Evolutionary conservation across 257 asterid genomes (phyloP).

Genomic region (Scutellaria minor): DNA sequence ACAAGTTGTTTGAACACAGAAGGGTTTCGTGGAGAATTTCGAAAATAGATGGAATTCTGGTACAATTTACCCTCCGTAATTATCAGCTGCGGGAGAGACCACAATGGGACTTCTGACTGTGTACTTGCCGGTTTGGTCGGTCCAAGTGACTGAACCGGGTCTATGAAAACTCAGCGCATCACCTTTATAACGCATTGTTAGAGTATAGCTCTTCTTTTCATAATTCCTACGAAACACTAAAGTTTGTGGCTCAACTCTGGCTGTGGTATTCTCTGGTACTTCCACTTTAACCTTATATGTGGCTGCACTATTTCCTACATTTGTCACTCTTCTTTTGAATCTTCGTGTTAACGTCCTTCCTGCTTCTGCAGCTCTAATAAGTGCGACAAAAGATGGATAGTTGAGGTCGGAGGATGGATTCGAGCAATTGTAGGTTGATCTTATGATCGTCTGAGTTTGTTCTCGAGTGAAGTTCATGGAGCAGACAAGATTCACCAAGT

Average conservation of each 20-base stretch:
- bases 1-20: too few relatives aligned
- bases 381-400: constrained; percentile 46
- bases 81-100: constrained; percentile 31
- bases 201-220: constrained; percentile 41
- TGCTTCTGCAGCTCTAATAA: constrained; percentile 12
- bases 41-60: too few relatives aligned
- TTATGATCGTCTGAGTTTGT: constrained; percentile 46
- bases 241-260: constrained; percentile 32
- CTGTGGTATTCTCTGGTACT: constrained; percentile 30
- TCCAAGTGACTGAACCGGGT: constrained; percentile 44
- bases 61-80: too few relatives aligned
- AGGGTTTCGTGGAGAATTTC: too few relatives aligned
- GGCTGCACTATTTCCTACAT: constrained; percentile 44
- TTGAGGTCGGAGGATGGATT: constrained; percentile 48
- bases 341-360: constrained; percentile 23
- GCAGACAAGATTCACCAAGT: constrained; percentile 45
- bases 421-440: constrained; percentile 48
- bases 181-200: constrained; percentile 37
- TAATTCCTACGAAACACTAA: constrained; percentile 39
- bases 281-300: constrained; percentile 33
- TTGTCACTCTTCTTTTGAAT: constrained; percentile 42
- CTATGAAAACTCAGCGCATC: background rate
- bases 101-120: constrained; percentile 48
- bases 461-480: constrained; percentile 45
- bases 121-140: constrained; percentile 42